Base-by-base conservation (phyloP, 1,139 yeast genomes). In the Saccharomyces hybrid region DNA sequence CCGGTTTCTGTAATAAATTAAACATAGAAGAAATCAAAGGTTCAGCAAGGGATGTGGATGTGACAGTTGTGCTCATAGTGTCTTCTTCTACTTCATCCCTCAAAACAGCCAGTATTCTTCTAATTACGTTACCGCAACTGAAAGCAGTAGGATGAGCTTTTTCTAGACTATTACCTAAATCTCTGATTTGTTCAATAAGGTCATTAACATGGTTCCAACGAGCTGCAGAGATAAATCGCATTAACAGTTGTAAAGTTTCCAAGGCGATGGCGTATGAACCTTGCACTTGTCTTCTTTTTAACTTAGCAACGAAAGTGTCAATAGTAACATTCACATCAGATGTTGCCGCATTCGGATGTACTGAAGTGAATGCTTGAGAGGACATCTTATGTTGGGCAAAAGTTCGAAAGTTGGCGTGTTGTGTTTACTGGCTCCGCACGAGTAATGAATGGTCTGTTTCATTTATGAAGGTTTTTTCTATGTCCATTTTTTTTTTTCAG, bases 191-290 rank as follows among this genome's bases (percentile, higher is more conserved):
- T 20, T 72, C 73, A 49, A 91, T 83, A 60, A 93, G 77, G 59
- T 88, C 90, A 57, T 81, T 83, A 8, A 88, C 82, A 56, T 83
- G 81, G 48, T 81, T 75, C 97, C 98, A 93, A 67, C 96, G 78
- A 3, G 93, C 89, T 2, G 89, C 88, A 0, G 98, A 88, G 23
- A 91, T 85, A 51, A 89, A 95, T 69, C 97, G 80, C 82, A 89
- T 86, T 61, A 93, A 73, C 52, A 93, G 75, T 63, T 89, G 95
- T 16, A 97, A 85, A 6, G 97, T 88, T 56, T 88, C 93, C 51
- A 89, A 75, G 0, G 98, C 98, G 51, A 89, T 88, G 30, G 77
- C 78, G 64, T 84, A 83, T 32, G 95, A 87, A 1, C 68, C 70
- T 20, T 57, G 62, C 31, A 68, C 63, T 55, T 69, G 70, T 53